Base-by-base conservation (phyloP, 2,329 filamentous ascomycete species). In the Thielaviopsis euricoi region DNA sequence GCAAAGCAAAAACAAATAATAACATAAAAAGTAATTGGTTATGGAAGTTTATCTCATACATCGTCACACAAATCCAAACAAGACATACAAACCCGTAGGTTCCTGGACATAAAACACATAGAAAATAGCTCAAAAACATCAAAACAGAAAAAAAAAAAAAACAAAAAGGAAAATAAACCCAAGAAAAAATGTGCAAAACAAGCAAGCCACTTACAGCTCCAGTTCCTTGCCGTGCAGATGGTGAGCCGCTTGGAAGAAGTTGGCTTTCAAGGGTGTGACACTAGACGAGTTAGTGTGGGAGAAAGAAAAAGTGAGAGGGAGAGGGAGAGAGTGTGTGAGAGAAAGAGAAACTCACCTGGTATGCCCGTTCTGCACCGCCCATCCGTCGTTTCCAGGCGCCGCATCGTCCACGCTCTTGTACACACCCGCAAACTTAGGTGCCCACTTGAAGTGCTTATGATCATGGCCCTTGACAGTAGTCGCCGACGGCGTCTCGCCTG, bases 371-470 rank as follows among this genome's bases (percentile, higher is more conserved):
- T 86, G 86, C 23, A 98, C 87, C 40, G 85, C 85, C 89, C 91
- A 96, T 6, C 91, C 93, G 70, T 98, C 93, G 67, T 89, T 94
- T 3, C 89, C 89, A 3, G 87, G 86, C 33, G 76, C 74, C 46
- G 85, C 82, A 62, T 85, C 80, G 64, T 89, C 82, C n/a, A 96
- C 89, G 63, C 86, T 90, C 67, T 86, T 81, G 69, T 89, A 89
- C 2, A 97, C 89, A 69, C 95, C 90, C 37, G 80, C 77, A 70
- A 97, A 93, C 62, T 81, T 81, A 2, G 91, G 93, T 53, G 87
- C 82, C 93, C 93, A 97, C 71, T 91, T 94, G 76, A 96, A 97
- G 70, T 94, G 87, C 68, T 87, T 88, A 70, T 95, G 88, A 58
- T 75, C 78, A 67, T 89, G 83, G 29, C 77, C 72, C 52, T 70